Evolutionary conservation across 2,329 filamentous ascomycete species (phyloP).

Genomic region (Aureobasidium lini): DNA sequence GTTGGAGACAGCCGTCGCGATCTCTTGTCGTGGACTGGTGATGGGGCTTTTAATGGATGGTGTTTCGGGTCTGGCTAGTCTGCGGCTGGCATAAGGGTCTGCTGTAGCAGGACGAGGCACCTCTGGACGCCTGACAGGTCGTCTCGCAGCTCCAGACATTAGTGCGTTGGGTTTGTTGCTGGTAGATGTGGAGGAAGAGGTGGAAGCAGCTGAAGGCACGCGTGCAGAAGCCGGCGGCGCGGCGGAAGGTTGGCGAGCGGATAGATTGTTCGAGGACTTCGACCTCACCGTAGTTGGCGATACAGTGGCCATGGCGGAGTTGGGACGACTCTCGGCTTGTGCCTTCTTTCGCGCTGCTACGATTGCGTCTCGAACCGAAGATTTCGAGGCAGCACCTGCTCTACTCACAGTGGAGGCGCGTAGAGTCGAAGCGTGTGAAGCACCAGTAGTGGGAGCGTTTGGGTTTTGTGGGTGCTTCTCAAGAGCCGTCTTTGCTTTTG

Average conservation of each 20-base stretch:
- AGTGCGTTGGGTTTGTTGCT: slow-evolving; percentile 36
- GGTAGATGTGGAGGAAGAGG: slow-evolving; percentile 22
- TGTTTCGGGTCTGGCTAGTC: slow-evolving; percentile 34
- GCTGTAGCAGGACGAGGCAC: slow-evolving; percentile 45
- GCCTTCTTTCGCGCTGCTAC: slow-evolving; percentile 64
- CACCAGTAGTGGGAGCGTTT: slow-evolving; percentile 46
- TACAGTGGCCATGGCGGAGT: slow-evolving; percentile 49
- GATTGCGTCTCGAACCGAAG: slow-evolving; percentile 73
- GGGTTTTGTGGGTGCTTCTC: slow-evolving; percentile 81
- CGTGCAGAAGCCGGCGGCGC: slow-evolving; percentile 15
- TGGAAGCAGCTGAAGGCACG: slow-evolving; percentile 24
- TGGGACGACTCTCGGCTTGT: slow-evolving; percentile 46
- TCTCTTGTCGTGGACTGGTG: slow-evolving; percentile 34
- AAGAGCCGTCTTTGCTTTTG: slow-evolving; percentile 69
- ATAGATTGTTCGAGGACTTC: slow-evolving; percentile 18
- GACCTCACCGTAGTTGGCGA: slow-evolving; percentile 35
- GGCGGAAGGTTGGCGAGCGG: slow-evolving; percentile 9
- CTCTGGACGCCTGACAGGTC: slow-evolving; percentile 36
- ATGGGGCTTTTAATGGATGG: slow-evolving; percentile 39
- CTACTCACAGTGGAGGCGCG: slow-evolving; percentile 16
- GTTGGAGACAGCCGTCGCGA: slow-evolving; percentile 19
- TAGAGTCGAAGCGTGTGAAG: slow-evolving; percentile 34
- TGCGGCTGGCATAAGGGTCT: slow-evolving; percentile 43
- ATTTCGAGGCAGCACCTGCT: slow-evolving; percentile 41
- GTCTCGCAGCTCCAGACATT: slow-evolving; percentile 54